Base-by-base conservation (phyloP, 2,329 filamentous ascomycete genomes). In the Lecanoromycetidae sp. region DNA sequence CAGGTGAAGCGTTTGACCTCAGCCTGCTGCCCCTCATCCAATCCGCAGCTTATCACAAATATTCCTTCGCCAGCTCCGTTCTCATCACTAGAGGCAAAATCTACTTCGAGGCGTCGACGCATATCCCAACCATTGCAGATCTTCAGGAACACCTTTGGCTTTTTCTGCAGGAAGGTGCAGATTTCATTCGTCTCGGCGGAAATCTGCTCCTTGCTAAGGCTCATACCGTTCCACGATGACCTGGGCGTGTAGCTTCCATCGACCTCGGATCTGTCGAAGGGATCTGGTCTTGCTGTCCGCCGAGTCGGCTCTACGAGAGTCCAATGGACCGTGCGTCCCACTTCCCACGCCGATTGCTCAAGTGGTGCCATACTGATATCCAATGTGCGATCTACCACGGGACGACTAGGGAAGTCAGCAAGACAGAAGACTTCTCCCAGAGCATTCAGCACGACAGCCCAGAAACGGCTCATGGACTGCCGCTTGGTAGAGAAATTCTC, bases 391-490 rank as follows among this genome's bases (percentile, higher is more conserved):
- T 70, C 67, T 4, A 69, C 56, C 6, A 75, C 69, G 17, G 74
- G 68, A 29, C 72, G 71, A 22, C 63, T 71, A 0, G 86, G 87
- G 5, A 81, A 71, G 40, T 85, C 79, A 1, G 76, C 82, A 1
- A 96, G 70, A 56, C 90, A 94, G 62, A 82, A 96, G 0, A 94
- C 70, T 62, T 98, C 91, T 1, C 91, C 91, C 7, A 98, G 70
- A 0, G 91, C 90, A 61, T 98, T 98, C 44, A 98, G 66, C n/a
- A 79, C 85, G 34, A 90, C 82, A n/a, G 85, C 87, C 87, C 87
- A 96, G 10, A 91, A 76, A 23, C 88, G 80, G 10, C 77, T 76
- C 41, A 80, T 70, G 3, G 75, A 68, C 59, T 81, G 80, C 25
- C 88, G 80, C 56, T 79, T 81, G 22, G 73, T 63, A 40, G 75